A percentile compares a stretch with the other conserved stretches of the same genome.
These are phyloP conservation scores for Vitis riparia DNA, from an alignment of 164 flowering plant species.

Conservation along the genomic window DNA sequence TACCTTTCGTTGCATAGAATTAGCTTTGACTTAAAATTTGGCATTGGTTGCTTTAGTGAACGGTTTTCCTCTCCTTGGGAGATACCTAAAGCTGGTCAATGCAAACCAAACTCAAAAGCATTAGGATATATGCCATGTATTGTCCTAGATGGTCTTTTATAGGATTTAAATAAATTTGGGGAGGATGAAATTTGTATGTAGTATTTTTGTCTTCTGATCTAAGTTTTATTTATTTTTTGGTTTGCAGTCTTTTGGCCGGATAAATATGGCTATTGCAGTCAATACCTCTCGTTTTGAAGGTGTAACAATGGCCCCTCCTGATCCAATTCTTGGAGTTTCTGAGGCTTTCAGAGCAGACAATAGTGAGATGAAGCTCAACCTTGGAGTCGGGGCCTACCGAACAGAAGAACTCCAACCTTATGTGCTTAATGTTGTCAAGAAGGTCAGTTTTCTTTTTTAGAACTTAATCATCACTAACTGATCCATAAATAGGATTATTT, in stretches of 20 bases:
- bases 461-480: background rate
- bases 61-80: too few species aligned
- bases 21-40: too few species aligned
- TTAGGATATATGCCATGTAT: too few species aligned
- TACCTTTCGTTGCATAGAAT: too few species aligned
- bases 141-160: background rate
- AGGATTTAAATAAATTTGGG: background rate
- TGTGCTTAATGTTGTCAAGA: conserved; percentile 92
- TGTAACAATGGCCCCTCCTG: conserved; percentile 95
- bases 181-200: background rate
- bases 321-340: conserved; percentile 96
- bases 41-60: too few species aligned
- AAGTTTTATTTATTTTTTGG: conserved; percentile 5
- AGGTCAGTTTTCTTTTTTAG: conserved; percentile 40
- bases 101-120: too few species aligned
- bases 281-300: conserved; percentile 82
- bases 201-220: background rate
- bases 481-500: background rate
- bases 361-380: conserved; percentile 74
- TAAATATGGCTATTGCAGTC: conserved; percentile 61
- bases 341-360: conserved; percentile 94
- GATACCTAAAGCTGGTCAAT: too few species aligned
- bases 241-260: conserved; percentile 57
- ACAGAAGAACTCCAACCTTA: conserved; percentile 98
- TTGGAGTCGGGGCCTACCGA: conserved; percentile 98